Evolutionary conservation across 768 basidiomycete genomes (phyloP), one percentile per base, ranked within the genome.

Genomic region (Mycena rebaudengoi): DNA sequence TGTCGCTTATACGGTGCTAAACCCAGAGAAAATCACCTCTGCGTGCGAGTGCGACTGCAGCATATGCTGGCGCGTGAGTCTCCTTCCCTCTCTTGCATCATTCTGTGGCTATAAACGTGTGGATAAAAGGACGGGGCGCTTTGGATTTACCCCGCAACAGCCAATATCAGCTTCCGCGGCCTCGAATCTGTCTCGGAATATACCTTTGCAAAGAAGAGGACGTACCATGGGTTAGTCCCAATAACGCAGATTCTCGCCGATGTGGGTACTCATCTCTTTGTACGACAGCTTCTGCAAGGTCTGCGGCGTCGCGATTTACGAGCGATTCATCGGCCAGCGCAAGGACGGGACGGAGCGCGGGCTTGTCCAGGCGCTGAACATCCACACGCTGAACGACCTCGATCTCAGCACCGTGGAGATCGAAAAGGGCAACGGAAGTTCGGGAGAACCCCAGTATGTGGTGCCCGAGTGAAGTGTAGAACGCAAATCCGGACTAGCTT

Each of bases 1-100:
- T 14, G 56, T 66, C 26, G 33, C 37, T n/a, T 66, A 53, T 21
- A 14, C 44, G 7, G 7, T 62, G 12, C 32, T 54, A 13, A 54
- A 21, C 32, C 50, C 56, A 1, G 37, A 54, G 12, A 28, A 57
- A 13, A 18, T 66, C 32, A 40, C 32, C 7, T 3, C 21, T 2
- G 60, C 56, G 37, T n/a, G 13, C 5, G 44, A 29, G 21, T 66
- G 65, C 56, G 54, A 66, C 23, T 66, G 65, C 60, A 66, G 65
- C 40, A 62, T 66, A 18, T 66, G 65, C 52, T 43, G 28, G 2
- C 46, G 56, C 28, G 65, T 60, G 2, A 3, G 64, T 51, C 16
- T n/a, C n/a, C n/a, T n/a, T n/a, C n/a, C 30, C 20, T n/a, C 4
- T 18, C 28, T 11, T 6, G 23, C 29, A 32, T 3, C 7, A 37